phyloP scores from a whole-genome alignment of 2,329 filamentous ascomycete genomes.

The Nannizzia gypsea region DNA sequence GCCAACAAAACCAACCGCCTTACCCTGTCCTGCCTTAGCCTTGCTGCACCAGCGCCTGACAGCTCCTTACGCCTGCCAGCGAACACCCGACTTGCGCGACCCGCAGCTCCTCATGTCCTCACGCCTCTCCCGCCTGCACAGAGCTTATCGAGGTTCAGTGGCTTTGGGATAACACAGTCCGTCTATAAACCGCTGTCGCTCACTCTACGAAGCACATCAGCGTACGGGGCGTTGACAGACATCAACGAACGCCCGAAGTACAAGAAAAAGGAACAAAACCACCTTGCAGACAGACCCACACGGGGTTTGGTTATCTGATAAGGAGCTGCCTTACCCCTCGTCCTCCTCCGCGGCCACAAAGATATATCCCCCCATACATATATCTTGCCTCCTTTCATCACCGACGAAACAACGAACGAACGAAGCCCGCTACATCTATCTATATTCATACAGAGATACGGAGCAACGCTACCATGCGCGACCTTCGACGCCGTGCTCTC shows the following conservation, averaged over 20 bases:
- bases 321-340: neutral
- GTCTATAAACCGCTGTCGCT: neutral
- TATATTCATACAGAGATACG: neutral
- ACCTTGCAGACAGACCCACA: neutral
- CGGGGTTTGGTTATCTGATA: neutral
- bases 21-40: neutral
- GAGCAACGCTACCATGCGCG: conserved; percentile 30
- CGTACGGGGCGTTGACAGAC: too few relatives aligned
- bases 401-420: too few relatives aligned
- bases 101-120: neutral
- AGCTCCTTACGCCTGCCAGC: too few relatives aligned
- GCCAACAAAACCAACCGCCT: neutral
- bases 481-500: conserved; percentile 46
- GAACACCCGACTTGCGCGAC: neutral
- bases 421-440: neutral
- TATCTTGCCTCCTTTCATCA: too few relatives aligned
- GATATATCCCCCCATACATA: neutral
- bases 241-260: neutral
- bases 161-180: neutral
- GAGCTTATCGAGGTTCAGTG: neutral
- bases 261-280: neutral
- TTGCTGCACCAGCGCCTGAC: neutral
- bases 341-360: neutral
- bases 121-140: conserved; percentile 3
- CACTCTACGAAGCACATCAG: neutral